Evolutionary conservation across 345 rosid species (phyloP).

Genomic region (Clarkia xantiana): DNA sequence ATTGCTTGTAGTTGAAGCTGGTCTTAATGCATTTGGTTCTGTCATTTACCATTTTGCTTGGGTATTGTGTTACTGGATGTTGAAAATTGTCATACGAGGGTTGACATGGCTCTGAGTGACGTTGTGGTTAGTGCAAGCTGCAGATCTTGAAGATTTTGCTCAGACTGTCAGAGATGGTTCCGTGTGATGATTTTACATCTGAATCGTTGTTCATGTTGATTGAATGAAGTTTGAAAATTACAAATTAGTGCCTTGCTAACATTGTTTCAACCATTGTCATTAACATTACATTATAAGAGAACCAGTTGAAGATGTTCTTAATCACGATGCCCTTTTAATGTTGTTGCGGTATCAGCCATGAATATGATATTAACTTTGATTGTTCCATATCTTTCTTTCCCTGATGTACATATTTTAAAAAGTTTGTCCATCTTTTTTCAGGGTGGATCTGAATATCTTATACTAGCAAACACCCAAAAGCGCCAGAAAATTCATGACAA

Average conservation of each 20-base stretch:
- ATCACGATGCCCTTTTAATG: neutral
- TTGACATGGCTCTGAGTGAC: too few species aligned
- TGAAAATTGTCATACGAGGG: too few species aligned
- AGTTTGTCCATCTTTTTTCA: conserved; percentile 14
- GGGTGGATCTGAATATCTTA: conserved; percentile 75
- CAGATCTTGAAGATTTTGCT: too few species aligned
- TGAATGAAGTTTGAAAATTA: neutral
- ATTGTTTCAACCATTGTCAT: too few species aligned
- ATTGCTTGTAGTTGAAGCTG: neutral
- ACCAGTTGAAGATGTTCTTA: neutral
- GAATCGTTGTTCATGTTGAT: neutral
- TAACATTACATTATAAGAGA: too few species aligned
- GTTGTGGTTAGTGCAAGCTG: too few species aligned
- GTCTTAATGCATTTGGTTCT: neutral
- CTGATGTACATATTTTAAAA: too few species aligned
- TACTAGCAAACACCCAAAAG: conserved; percentile 83
- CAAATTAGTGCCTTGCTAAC: neutral
- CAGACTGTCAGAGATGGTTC: neutral
- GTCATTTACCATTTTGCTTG: neutral
- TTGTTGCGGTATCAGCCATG: neutral
- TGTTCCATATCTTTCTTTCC: too few species aligned
- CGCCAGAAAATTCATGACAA: conserved; percentile 58
- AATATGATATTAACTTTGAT: too few species aligned
- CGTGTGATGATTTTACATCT: neutral
- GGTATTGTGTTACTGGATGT: too few species aligned